Evolutionary conservation across 192 early-diverging fungal species (phyloP), one percentile per base, ranked within the genome.

Genomic region (Chytriomyces sp.): DNA sequence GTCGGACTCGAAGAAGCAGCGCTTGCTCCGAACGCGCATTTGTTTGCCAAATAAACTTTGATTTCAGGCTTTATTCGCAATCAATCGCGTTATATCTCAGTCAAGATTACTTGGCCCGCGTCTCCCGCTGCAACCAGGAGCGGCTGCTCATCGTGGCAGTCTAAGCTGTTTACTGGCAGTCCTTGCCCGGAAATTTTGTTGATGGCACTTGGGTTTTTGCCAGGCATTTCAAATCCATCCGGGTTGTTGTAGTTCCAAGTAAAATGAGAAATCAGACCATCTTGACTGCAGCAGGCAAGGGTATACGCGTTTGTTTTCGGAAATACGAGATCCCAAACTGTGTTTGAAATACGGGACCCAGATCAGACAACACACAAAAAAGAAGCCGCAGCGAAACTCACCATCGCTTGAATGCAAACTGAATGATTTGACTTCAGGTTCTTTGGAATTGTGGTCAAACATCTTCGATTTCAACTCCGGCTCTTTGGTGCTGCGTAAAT

Each of bases 271-370:
- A 71, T n/a, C 20, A 50, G 11, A 18, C 69, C 69, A 44, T 71
- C 69, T 59, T 71, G 69, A 5, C 24, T 13, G 18, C 8, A 62
- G 82, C 81, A 18, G 50, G 74, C 67, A 75, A 86, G n/a, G 46
- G 81, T 44, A 73, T 74, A 65, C 49, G 64, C 79, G 24, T 63
- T 53, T 5, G 77, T 69, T 3, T 18, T 6, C 13, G 78, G 74
- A 10, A 46, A 71, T 24, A 57, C 69, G 44, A 71, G 23, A 50
- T 71, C 69, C 69, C 69, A 71, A 18, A 71, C 50, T 71, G 26
- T 71, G 26, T 28, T 18, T 26, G 26, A 20, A 43, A 2, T 28
- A 43, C 1, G 26, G 35, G 26, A 20, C 2, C 18, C 26, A 20
- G 35, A 43, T 13, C 26, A 16, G 23, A 20, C 26, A 20, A 20